Conservation (phyloP, 805 yeast genomes). For the Candida manassasensis region DNA sequence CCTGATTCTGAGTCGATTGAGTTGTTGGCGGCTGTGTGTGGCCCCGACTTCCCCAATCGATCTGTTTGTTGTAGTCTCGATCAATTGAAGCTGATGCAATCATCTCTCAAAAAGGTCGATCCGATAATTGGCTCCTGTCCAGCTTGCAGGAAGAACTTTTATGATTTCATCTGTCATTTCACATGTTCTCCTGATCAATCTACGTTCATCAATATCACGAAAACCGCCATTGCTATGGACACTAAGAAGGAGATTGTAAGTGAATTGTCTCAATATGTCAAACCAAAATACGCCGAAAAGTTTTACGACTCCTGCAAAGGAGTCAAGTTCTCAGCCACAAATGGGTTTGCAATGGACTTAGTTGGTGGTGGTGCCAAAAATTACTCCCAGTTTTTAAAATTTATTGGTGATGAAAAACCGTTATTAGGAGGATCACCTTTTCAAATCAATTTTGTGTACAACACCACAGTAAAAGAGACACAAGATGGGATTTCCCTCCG, state of each 20-base stretch:
- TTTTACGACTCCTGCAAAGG: conserved; percentile 83
- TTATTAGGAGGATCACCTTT: conserved; percentile 92
- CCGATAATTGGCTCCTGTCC: conserved; percentile 59
- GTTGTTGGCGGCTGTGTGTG: conserved; percentile 61
- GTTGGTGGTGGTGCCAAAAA: conserved; percentile 95
- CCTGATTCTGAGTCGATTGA: conserved; percentile 44
- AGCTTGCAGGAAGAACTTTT: conserved; percentile 84
- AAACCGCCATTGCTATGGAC: conserved; percentile 43
- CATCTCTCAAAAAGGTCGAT: conserved; percentile 42
- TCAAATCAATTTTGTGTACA: conserved; percentile 75
- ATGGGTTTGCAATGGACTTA: conserved; percentile 93
- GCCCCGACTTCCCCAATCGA: conserved; percentile 54
- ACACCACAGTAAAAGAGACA: conserved; percentile 12
- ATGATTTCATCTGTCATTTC: conserved; percentile 78
- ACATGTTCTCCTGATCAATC: conserved; percentile 88
- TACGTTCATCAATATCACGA: conserved; percentile 63
- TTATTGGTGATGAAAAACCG: conserved; percentile 93
- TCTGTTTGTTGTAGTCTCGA: conserved; percentile 66
- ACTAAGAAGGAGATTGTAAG: conserved; percentile 58
- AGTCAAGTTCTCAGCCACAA: conserved; percentile 89
- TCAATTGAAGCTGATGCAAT: conserved; percentile 54
- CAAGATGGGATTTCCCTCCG: conserved; percentile 18
- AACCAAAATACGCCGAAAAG: conserved; percentile 51
- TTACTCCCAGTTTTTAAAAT: conserved; percentile 70
- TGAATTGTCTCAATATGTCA: conserved; percentile 63